Percentiles rank a stretch among this genome's conserved stretches.
Evolutionary conservation across 2,329 filamentous ascomycete genomes (phyloP).

Genomic region (Beauveria caledonica): DNA sequence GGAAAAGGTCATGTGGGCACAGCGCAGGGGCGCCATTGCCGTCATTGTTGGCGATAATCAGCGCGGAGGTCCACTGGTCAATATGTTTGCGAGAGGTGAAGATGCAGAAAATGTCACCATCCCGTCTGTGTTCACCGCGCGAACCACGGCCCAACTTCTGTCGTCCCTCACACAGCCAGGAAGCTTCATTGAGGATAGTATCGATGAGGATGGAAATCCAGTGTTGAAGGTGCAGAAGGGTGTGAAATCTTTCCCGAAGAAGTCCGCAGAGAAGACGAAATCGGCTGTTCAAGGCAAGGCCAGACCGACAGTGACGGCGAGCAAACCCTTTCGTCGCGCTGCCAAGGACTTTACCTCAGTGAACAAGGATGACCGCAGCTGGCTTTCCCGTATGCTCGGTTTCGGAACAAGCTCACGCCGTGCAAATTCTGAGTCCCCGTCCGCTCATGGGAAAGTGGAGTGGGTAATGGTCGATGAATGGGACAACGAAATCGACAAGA

Average conservation of each 20-base stretch:
- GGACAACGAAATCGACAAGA: slow-evolving; percentile 44
- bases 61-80: slow-evolving; percentile 79
- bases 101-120: slow-evolving; percentile 86
- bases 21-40: slow-evolving; percentile 78
- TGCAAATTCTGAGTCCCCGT: slow-evolving; percentile 47
- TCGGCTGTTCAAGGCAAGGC: slow-evolving; percentile 23
- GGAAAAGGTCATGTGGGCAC: slow-evolving; percentile 96
- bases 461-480: slow-evolving; percentile 65
- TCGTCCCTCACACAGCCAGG: slow-evolving; percentile 76
- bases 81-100: slow-evolving; percentile 97
- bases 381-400: slow-evolving; percentile 37
- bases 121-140: slow-evolving; percentile 87
- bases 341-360: slow-evolving; percentile 18
- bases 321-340: slow-evolving; percentile 19
- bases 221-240: slow-evolving; percentile 45
- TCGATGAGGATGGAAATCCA: slow-evolving; percentile 52
- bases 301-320: slow-evolving; percentile 16
- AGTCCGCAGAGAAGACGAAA: slow-evolving; percentile 21
- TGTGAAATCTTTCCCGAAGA: slow-evolving; percentile 21
- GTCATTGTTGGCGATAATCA: slow-evolving; percentile 92
- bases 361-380: slow-evolving; percentile 22
- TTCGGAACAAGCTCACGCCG: slow-evolving; percentile 23
- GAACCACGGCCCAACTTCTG: slow-evolving; percentile 87
- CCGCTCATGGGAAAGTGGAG: slow-evolving; percentile 64
- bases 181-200: slow-evolving; percentile 50